Percentiles rank a stretch among this genome's conserved stretches.
phyloP scores from a whole-genome alignment of 108 stramenopile genomes.

The Cyclotella distinguenda region DNA sequence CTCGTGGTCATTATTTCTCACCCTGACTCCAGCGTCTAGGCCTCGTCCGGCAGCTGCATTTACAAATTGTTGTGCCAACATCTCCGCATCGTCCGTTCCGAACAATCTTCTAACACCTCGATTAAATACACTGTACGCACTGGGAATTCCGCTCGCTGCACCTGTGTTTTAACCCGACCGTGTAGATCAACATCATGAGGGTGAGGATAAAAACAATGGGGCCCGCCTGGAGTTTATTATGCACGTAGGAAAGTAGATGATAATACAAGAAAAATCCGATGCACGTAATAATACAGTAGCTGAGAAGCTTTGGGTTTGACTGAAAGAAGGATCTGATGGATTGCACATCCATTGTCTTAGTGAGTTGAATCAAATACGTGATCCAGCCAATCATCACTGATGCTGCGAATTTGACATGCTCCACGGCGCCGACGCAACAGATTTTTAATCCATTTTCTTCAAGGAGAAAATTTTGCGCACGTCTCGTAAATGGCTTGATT shows the following conservation, averaged over 20 bases:
- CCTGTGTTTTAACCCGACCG: conserved; percentile 62
- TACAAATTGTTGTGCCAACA: conserved; percentile 69
- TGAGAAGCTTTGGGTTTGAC: neutral
- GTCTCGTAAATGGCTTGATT: conserved; percentile 23
- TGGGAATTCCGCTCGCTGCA: conserved; percentile 49
- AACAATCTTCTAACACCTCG: conserved; percentile 70
- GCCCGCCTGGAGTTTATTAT: conserved; percentile 59
- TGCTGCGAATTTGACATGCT: neutral
- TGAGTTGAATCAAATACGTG: conserved; percentile 33
- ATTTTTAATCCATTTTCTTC: conserved; percentile 19
- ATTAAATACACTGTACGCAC: conserved; percentile 85
- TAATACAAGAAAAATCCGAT: conserved; percentile 17
- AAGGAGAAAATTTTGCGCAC: neutral
- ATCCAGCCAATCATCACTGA: conserved; percentile 11
- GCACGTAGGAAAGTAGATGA: conserved; percentile 19
- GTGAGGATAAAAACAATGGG: conserved; percentile 71
- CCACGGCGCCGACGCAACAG: neutral
- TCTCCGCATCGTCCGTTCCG: conserved; percentile 76
- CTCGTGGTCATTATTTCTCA: neutral
- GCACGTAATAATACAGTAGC: neutral
- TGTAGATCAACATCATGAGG: conserved; percentile 57
- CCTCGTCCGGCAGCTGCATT: conserved; percentile 23
- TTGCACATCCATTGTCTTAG: conserved; percentile 8
- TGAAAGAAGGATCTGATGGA: conserved; percentile 10
- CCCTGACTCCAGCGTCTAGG: conserved; percentile 3